Conservation (phyloP, 2,329 filamentous ascomycete genomes). For the Furcasterigmium furcatum region DNA sequence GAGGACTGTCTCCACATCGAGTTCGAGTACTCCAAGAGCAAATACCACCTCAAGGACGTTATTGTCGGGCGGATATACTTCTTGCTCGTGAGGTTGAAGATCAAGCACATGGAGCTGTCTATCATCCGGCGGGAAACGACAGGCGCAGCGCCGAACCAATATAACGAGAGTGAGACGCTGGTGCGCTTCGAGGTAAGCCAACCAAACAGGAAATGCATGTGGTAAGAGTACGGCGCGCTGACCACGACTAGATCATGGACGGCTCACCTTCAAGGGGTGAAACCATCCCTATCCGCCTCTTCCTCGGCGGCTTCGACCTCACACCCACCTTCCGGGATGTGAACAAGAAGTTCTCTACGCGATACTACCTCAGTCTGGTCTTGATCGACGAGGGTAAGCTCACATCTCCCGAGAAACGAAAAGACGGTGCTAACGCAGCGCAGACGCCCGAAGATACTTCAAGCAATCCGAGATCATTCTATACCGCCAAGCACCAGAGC, state of each 20-base stretch:
- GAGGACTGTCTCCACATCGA: constrained; percentile 99
- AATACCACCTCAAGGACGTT: constrained; percentile 98
- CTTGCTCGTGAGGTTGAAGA: constrained; percentile 92
- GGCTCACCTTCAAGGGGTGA: constrained; percentile 92
- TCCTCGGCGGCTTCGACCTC: constrained; percentile 95
- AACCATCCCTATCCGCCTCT: constrained; percentile 94
- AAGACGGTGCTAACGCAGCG: constrained; percentile 15
- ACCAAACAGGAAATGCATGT: too few relatives aligned
- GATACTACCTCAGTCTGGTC: constrained; percentile 95
- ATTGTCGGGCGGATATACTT: constrained; percentile 99
- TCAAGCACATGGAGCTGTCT: constrained; percentile 99
- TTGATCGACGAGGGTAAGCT: constrained; percentile 84
- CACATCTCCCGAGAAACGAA: background rate
- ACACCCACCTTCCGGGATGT: constrained; percentile 98
- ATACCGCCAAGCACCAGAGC: constrained; percentile 74
- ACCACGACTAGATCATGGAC: constrained; percentile 78
- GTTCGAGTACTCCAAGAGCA: constrained; percentile 98
- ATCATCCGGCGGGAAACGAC: constrained; percentile 98
- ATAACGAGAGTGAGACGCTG: constrained; percentile 98
- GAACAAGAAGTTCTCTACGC: constrained; percentile 99
- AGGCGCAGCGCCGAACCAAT: constrained; percentile 94
- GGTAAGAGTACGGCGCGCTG: constrained; percentile 4
- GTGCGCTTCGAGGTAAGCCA: constrained; percentile 84
- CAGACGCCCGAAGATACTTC: constrained; percentile 95
- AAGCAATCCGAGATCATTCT: constrained; percentile 99